Evolutionary conservation across 73 alveolate genomes (phyloP).

Genomic region (Diophrys sp.): DNA sequence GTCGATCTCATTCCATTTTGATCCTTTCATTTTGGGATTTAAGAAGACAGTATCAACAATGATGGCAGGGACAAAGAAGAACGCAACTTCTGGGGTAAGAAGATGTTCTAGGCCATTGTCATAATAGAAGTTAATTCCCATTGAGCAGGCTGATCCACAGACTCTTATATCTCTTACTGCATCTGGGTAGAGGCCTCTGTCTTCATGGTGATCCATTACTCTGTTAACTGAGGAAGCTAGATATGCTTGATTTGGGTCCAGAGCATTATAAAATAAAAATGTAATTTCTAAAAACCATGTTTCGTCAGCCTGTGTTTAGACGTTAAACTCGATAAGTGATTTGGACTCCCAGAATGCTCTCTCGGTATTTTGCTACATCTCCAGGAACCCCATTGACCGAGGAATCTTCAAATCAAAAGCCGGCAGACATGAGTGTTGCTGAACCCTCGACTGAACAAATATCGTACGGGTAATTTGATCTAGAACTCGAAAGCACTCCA

Average conservation of each 20-base stretch:
- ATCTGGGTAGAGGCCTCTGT: constrained; percentile 7
- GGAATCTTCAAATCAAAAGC: too few species aligned
- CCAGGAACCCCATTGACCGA: too few species aligned
- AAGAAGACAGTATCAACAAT: constrained; percentile 24
- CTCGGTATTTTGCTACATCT: too few species aligned
- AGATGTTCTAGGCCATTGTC: not conserved
- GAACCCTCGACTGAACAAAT: too few species aligned
- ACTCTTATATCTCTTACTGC: constrained; percentile 11
- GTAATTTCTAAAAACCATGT: constrained; percentile 7
- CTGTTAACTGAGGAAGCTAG: not conserved
- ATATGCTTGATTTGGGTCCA: constrained; percentile 15
- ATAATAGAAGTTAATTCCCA: not conserved
- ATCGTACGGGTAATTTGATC: not conserved
- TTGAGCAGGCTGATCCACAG: constrained; percentile 34
- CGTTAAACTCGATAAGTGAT: too few species aligned
- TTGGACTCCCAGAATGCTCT: too few species aligned
- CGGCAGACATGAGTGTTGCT: too few species aligned
- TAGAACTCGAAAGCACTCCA: not conserved
- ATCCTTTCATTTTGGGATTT: constrained; percentile 12
- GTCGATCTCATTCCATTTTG: constrained; percentile 27
- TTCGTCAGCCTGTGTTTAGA: too few species aligned
- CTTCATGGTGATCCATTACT: constrained; percentile 25
- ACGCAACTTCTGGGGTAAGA: constrained; percentile 8
- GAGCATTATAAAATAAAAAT: constrained; percentile 13
- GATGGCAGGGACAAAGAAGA: constrained; percentile 18